Percentiles rank a stretch among this genome's conserved stretches.
These are phyloP conservation scores for Strobilomyces dryophilus DNA, from an alignment of 768 basidiomycete genomes.

Conservation along the genomic window DNA sequence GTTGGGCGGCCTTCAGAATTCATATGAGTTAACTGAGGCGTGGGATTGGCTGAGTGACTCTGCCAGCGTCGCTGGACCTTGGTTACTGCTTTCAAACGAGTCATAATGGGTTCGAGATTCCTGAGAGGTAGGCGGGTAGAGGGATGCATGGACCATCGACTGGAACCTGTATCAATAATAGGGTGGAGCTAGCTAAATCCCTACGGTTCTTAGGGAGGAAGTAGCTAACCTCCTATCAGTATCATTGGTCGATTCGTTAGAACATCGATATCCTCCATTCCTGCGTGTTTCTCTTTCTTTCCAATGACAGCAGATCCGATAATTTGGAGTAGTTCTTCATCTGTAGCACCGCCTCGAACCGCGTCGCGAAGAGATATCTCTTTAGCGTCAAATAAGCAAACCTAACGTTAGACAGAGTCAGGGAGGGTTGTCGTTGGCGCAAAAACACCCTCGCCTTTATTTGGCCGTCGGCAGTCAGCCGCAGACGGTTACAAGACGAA, in stretches of 20 bases:
- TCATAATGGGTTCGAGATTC: neutral
- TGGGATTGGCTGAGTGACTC: constrained; percentile 8
- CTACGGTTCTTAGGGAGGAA: constrained; percentile 23
- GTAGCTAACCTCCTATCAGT: constrained; percentile 86
- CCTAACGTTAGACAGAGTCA: constrained; percentile 39
- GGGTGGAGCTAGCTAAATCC: constrained; percentile 13
- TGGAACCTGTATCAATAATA: constrained; percentile 22
- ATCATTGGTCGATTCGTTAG: constrained; percentile 85
- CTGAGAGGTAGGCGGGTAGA: neutral
- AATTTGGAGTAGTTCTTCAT: constrained; percentile 55
- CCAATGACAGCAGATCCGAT: constrained; percentile 62
- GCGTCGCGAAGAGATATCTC: constrained; percentile 79
- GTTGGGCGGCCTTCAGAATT: constrained; percentile 63
- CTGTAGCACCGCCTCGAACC: constrained; percentile 60
- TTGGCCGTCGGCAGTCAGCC: constrained; percentile 87
- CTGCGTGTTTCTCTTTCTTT: constrained; percentile 80
- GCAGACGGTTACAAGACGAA: constrained; percentile 75
- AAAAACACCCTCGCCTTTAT: constrained; percentile 59
- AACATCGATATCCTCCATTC: constrained; percentile 79
- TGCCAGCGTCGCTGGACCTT: constrained; percentile 23
- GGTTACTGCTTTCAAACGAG: neutral
- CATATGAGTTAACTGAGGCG: constrained; percentile 61
- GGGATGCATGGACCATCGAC: constrained; percentile 2
- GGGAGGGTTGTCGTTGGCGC: neutral
- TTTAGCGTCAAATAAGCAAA: constrained; percentile 82